Evolutionary conservation across 495 filamentous ascomycete species (phyloP).

Genomic region (Diplogelasinospora grovesii): DNA sequence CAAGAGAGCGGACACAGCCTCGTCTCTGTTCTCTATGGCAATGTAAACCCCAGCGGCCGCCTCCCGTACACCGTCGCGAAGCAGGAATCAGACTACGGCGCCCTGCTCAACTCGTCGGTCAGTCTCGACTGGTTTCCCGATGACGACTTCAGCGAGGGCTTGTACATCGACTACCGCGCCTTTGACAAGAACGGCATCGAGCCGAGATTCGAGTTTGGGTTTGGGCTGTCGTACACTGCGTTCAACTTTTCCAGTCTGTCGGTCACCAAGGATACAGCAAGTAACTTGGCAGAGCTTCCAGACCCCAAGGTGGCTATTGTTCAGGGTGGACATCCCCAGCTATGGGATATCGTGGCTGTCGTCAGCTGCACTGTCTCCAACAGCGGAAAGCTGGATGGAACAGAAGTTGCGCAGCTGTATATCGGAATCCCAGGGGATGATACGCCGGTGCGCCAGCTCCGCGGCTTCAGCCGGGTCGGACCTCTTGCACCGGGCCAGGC

Average conservation of each 20-base stretch:
- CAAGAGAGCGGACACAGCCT: constrained; percentile 29
- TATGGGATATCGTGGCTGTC: constrained; percentile 56
- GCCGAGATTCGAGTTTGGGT: constrained; percentile 76
- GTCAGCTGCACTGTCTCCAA: constrained; percentile 60
- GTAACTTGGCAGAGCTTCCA: constrained; percentile 10
- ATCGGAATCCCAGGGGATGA: constrained; percentile 37
- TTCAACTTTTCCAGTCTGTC: constrained; percentile 58
- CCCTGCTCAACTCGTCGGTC: constrained; percentile 42
- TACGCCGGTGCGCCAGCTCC: constrained; percentile 42
- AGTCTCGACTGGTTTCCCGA: constrained; percentile 42
- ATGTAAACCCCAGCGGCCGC: constrained; percentile 52
- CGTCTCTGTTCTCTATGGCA: constrained; percentile 28
- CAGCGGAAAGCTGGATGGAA: constrained; percentile 54
- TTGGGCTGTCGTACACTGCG: constrained; percentile 68
- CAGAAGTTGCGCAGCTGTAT: constrained; percentile 53
- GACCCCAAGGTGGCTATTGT: constrained; percentile 5
- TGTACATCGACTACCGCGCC: constrained; percentile 74
- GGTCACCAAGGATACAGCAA: constrained; percentile 1
- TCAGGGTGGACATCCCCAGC: constrained; percentile 64
- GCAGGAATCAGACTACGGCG: constrained; percentile 44
- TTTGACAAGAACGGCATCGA: constrained; percentile 59
- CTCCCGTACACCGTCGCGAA: constrained; percentile 63
- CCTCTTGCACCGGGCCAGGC: constrained; percentile 35
- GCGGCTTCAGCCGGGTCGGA: constrained; percentile 51
- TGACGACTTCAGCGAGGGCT: constrained; percentile 54